Conservation (phyloP, 352 stramenopile species). For the Phytophthora megakarya region DNA sequence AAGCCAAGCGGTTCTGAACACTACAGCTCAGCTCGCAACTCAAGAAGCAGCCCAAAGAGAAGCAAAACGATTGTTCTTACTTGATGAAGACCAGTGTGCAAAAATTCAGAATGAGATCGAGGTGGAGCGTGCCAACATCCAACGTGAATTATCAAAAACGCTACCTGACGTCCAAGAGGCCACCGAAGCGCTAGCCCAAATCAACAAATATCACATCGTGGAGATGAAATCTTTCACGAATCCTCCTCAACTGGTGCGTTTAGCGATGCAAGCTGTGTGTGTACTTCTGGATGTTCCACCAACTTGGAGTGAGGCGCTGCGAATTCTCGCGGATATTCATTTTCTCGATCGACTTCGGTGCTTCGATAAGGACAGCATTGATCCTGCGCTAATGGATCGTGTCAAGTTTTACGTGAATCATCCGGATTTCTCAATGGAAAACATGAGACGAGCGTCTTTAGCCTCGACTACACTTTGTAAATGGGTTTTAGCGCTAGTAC, state of each 20-base stretch:
- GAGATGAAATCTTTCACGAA: conserved; percentile 84
- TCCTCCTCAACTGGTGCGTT: conserved; percentile 66
- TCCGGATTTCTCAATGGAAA: conserved; percentile 78
- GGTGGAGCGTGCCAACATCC: conserved; percentile 54
- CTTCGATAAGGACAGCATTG: conserved; percentile 64
- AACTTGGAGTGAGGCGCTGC: conserved; percentile 71
- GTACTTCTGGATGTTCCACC: conserved; percentile 60
- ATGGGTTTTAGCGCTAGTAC: conserved; percentile 70
- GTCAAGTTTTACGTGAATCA: conserved; percentile 70
- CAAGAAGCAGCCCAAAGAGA: conserved; percentile 49
- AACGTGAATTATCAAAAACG: conserved; percentile 61
- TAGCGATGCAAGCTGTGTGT: conserved; percentile 82
- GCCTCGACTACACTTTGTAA: conserved; percentile 74
- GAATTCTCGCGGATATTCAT: conserved; percentile 67
- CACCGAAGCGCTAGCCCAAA: conserved; percentile 65
- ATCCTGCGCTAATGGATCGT: conserved; percentile 50
- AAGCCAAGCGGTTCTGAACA: conserved; percentile 37
- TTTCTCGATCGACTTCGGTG: conserved; percentile 65
- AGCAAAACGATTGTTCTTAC: conserved; percentile 49
- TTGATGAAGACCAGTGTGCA: conserved; percentile 59
- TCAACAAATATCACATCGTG: conserved; percentile 82
- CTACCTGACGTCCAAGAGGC: conserved; percentile 63
- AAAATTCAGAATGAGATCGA: conserved; percentile 66
- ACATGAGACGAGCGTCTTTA: conserved; percentile 72
- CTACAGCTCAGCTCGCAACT: conserved; percentile 26